Conservation (phyloP, 441 rosid species). For the Viola pubescens region DNA sequence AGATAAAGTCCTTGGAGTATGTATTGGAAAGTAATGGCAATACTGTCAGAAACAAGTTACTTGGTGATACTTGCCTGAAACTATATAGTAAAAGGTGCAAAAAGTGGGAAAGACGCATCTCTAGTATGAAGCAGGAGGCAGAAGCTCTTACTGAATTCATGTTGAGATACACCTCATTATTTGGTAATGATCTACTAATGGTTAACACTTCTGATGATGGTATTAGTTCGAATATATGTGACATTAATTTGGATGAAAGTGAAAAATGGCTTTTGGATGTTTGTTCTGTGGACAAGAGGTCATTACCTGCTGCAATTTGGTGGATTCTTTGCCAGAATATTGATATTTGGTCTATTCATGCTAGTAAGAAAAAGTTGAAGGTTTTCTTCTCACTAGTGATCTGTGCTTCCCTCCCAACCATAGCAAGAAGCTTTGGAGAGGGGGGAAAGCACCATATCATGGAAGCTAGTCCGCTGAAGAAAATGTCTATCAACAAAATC, state of each 20-base stretch:
- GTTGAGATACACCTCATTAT: slow-evolving; percentile 37
- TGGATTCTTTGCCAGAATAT: slow-evolving; percentile 68
- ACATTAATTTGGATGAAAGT: slow-evolving; percentile 23
- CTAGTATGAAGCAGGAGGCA: slow-evolving; percentile 60
- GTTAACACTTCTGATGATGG: slow-evolving; percentile 20
- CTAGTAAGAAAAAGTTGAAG: slow-evolving; percentile 55
- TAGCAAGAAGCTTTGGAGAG: slow-evolving; percentile 23
- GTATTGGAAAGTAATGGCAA: slow-evolving; percentile 39
- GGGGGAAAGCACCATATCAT: slow-evolving; percentile 24
- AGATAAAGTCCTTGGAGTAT: slow-evolving; percentile 57
- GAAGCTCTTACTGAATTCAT: slow-evolving; percentile 55
- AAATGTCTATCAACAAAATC: slow-evolving; percentile 42
- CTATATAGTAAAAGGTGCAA: slow-evolving; percentile 26
- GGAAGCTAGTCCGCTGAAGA: slow-evolving; percentile 30
- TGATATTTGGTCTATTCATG: slow-evolving; percentile 74
- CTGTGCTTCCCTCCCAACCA: slow-evolving; percentile 38
- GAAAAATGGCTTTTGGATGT: slow-evolving; percentile 45
- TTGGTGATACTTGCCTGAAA: slow-evolving; percentile 30
- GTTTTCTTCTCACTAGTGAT: slow-evolving; percentile 53
- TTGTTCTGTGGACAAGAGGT: slow-evolving; percentile 47
- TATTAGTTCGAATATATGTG: slow-evolving; percentile 13
- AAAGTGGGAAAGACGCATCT: slow-evolving; percentile 43
- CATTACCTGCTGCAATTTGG: slow-evolving; percentile 67
- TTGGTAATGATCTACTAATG: slow-evolving; percentile 27
- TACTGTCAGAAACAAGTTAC: slow-evolving; percentile 31